Base-by-base conservation (phyloP, 306 rosid genomes). In the Boehmeria nivea region DNA sequence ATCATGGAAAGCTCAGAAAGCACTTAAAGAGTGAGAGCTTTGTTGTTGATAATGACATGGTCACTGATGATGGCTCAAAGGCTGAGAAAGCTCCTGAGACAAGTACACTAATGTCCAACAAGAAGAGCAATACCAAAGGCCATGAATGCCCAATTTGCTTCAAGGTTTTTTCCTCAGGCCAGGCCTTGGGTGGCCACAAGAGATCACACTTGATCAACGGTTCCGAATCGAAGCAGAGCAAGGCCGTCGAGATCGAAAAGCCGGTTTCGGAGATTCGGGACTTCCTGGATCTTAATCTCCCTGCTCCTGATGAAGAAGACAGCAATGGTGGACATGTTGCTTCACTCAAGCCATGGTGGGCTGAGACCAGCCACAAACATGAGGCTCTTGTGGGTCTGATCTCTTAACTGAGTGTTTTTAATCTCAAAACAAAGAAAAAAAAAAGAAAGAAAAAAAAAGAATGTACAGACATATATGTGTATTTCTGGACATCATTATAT, bases 121-220 rank as follows among this genome's bases (percentile, higher is more conserved):
- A 50, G 51, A 70, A 73, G 76, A 79, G 20, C 44, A 28, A n/a
- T n/a, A n/a, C n/a, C n/a, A 86, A 69, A 56, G 80, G 66, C 14
- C 86, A 90, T 14, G 72, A 75, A 48, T 90, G 97, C 43, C 78
- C 91, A 64, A 82, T 86, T 77, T 90, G 97, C 75, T 21, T 65
- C 13, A 84, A 75, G 70, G 78, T 74, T 51, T 90, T 90, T 22
- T 38, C 74, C 23, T 84, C 95, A 26, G 97, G 97, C 11, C 97
- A 90, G 61, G 97, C 97, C 11, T 80, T 90, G 63, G 97, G 97
- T 38, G 97, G 97, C 20, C 97, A 90, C 60, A 90, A 90, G 68
- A 84, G 97, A 69, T 90, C 95, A 61, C 97, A 90, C 65, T 43
- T 78, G 70, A 57, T 61, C n/a, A 8, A 8, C 44, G 44, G 5